These are phyloP conservation scores for Nothophoma quercina DNA, from an alignment of 2,329 filamentous ascomycete species.

Conservation along the genomic window DNA sequence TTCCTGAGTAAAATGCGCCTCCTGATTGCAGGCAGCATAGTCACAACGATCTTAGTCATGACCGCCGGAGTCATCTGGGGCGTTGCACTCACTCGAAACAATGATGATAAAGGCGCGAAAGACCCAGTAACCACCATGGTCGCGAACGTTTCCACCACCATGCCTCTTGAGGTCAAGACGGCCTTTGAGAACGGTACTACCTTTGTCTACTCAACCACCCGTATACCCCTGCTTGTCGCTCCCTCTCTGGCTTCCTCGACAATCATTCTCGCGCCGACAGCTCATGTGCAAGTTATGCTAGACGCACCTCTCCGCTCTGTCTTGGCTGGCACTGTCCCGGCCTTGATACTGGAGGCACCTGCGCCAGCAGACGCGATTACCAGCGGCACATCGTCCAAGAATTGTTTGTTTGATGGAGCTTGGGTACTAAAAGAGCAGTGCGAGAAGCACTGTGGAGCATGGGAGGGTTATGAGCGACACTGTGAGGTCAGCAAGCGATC, in stretches of 20 bases:
- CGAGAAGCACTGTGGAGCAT: not conserved
- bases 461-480: not conserved
- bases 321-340: too few relatives aligned
- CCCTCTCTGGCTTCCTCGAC: not conserved
- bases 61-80: not conserved
- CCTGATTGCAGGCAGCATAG: not conserved
- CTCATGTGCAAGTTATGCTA: not conserved
- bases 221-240: not conserved
- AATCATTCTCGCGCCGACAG: not conserved
- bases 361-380: not conserved
- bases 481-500: not conserved
- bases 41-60: not conserved
- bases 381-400: not conserved
- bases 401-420: not conserved
- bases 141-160: too few relatives aligned
- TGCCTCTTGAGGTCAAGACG: not conserved
- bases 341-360: too few relatives aligned
- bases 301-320: not conserved
- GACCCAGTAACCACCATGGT: too few relatives aligned
- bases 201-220: not conserved
- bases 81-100: not conserved
- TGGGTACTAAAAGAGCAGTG: constrained; percentile 1
- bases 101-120: not conserved
- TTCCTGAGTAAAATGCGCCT: not conserved
- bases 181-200: not conserved